Evolutionary conservation across 257 asterid genomes (phyloP), one percentile per base, ranked within the genome.

Genomic region (Scutellaria minor): DNA sequence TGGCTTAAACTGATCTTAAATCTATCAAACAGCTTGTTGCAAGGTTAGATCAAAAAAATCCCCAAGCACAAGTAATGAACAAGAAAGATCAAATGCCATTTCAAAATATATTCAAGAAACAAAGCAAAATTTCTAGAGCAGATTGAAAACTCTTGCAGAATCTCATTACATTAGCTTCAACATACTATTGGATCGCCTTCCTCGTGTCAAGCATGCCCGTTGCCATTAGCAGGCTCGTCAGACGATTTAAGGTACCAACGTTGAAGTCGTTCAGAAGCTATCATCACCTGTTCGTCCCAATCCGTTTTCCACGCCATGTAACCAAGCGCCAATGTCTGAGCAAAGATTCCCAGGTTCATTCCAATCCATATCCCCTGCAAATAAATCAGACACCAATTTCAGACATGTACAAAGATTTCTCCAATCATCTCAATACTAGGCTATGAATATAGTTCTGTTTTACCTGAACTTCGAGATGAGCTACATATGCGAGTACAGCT

Each of bases 321-420:
- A 83, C 92, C 75, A 2, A 92, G 85, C 7, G 94, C 88, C 69
- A 82, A 52, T 4, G 96, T 81, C 69, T 92, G 98, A 10, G 80
- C 41, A 6, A 85, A 61, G 63, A 92, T 31, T 40, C 96, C 98
- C 11, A 85, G 5, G 66, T 82, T 86, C 96, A 92, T 89, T 41
- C 98, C 98, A 9, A 86, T 84, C 96, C 98, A 92, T 77, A 92
- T 92, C 8, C 96, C 98, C 98, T 92, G 76, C n/a, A 9, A 54
- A 60, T 5, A 20, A 14, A 12, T 4, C 14, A 4, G 20, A 31
- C 44, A 31, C 3, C 31, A 5, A 14, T 37, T 39, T 39, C 31
- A 62, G 11, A 60, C 37, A 31, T 3, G 5, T 31, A 31, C 37
- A 31, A 31, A 3, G 37, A 0, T 2, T 10, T 13, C 4, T 20